Conservation (phyloP, 495 filamentous ascomycete genomes). For the Pseudevernia furfuracea region DNA sequence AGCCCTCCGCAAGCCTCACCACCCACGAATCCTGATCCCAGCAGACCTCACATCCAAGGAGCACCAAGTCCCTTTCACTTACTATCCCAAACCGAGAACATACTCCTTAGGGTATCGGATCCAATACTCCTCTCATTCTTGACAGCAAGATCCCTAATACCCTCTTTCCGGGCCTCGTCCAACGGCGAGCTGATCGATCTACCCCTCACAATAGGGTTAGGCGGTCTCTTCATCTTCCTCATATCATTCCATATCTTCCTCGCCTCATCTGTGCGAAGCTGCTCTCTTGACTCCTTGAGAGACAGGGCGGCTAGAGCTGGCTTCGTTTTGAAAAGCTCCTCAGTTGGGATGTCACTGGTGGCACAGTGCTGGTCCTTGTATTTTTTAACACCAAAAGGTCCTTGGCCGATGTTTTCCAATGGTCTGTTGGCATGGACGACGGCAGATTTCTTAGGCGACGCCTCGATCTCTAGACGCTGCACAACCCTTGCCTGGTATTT, state of each 20-base stretch:
- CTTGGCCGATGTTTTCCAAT: background rate
- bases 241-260: conserved; percentile 7
- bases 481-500: conserved; percentile 22
- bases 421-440: background rate
- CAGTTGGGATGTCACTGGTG: background rate
- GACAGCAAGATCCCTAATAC: conserved; percentile 14
- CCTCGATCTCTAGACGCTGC: conserved; percentile 6
- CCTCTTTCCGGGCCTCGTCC: background rate
- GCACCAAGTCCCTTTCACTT: background rate
- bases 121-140: conserved; percentile 20
- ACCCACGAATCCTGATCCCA: conserved; percentile 1
- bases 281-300: background rate
- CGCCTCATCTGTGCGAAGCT: conserved; percentile 8
- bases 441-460: conserved; percentile 4
- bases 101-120: conserved; percentile 15
- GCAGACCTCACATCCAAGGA: background rate
- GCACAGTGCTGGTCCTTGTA: background rate
- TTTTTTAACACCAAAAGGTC: background rate
- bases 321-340: background rate
- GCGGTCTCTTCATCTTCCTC: background rate
- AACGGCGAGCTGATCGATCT: background rate
- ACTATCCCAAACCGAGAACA: background rate
- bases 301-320: background rate
- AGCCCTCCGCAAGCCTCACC: background rate
- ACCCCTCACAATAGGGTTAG: too few relatives aligned